Base-by-base conservation (phyloP, 2,329 filamentous ascomycete genomes). In the Penicillium sp. region DNA sequence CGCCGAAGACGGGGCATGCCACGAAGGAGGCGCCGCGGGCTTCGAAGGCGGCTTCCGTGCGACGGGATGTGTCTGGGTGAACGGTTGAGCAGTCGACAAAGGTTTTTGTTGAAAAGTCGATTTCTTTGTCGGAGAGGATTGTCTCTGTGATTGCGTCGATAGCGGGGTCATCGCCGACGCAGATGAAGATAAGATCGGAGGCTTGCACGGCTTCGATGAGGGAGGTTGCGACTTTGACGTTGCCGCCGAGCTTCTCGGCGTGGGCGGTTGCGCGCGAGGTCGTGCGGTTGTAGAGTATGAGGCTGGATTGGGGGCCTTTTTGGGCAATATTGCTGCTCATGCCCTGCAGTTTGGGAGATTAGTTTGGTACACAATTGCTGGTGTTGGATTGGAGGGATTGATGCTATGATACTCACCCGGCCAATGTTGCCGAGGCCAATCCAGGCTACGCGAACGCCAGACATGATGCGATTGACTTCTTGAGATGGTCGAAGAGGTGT, bases 401-500 rank as follows among this genome's bases (percentile, higher is more conserved):
- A 57, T 4, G 28, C 49, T n/a, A 6, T 43, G 33, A 22, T 33
- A 78, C 85, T 80, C 80, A 90, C 90, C 72, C 88, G 84, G 67
- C 91, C 93, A 87, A 96, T 96, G 75, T 96, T 96, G 55, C 92
- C 92, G 54, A 96, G 84, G 59, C 93, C 92, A 57, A 96, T 87
- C 87, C 88, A 96, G 69, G 92, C 83, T 55, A 95, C 71, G 76
- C 84, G 86, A 65, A 68, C 66, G 58, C 69, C 72, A 28, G 72
- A 64, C 72, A 75, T 75, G 33, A 28, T 64, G 37, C 6, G 4
- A 28, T 14, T 11, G 33, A 28, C 22, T 26, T 53, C 22, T 7
- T 33, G 28, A 40, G 11, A 19, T 33, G 26, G 37, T 45, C 43
- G 6, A 33, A 52, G 57, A 35, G 48, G 6, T 43, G 2, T 42